A percentile compares a stretch with the other conserved stretches of the same genome.
These are phyloP conservation scores for Candida easanensis DNA, from an alignment of 805 yeast genomes.

Conservation along the genomic window DNA sequence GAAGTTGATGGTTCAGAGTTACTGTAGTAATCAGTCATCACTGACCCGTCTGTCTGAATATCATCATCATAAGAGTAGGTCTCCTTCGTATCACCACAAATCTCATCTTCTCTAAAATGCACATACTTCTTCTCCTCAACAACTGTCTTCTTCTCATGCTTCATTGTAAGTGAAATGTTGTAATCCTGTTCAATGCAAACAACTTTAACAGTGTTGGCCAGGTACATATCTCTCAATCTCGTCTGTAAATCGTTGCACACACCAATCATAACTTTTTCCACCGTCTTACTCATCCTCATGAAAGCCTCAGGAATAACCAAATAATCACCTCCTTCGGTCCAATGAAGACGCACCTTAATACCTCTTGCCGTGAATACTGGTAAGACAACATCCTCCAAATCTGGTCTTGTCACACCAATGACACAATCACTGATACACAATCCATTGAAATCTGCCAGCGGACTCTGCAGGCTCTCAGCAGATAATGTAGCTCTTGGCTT, in stretches of 20 bases:
- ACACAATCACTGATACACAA: conserved; percentile 51
- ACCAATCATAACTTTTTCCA: conserved; percentile 41
- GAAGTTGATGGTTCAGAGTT: too few relatives aligned
- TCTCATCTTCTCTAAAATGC: not conserved
- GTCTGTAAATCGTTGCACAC: conserved; percentile 36
- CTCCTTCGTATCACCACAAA: not conserved
- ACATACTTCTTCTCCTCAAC: not conserved
- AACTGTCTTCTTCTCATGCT: too few relatives aligned
- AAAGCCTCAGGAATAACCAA: conserved; percentile 39
- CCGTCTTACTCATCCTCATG: conserved; percentile 33
- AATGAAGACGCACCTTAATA: conserved; percentile 33
- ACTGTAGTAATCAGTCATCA: too few relatives aligned
- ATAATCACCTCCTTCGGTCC: conserved; percentile 41
- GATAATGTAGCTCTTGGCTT: not conserved
- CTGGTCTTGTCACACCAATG: conserved; percentile 45
- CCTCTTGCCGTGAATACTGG: conserved; percentile 19
- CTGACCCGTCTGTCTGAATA: not conserved
- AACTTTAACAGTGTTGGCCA: conserved; percentile 50
- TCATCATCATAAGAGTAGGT: too few relatives aligned
- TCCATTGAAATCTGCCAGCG: conserved; percentile 43
- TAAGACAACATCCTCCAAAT: conserved; percentile 28
- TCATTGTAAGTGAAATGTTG: conserved; percentile 1
- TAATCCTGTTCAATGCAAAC: conserved; percentile 38
- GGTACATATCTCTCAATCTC: conserved; percentile 35
- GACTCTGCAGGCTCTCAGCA: not conserved